Evolutionary conservation across 495 filamentous ascomycete genomes (phyloP), one percentile per base, ranked within the genome.

Genomic region (Staphylotrichum longicolle): DNA sequence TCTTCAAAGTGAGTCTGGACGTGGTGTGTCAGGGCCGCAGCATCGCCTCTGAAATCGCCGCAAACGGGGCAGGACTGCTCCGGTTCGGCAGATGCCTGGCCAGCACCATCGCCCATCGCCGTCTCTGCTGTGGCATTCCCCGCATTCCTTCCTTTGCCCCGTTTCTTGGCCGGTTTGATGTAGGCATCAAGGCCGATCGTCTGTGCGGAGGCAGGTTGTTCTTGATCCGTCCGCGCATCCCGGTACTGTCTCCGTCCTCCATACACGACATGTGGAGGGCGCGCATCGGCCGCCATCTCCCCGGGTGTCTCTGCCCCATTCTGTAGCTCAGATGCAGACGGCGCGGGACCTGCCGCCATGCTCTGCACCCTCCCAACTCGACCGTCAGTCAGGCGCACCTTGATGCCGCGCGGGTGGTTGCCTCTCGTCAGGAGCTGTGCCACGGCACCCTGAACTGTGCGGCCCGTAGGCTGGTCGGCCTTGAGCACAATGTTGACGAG

Each of bases 391-490:
- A 91, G 73, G 3, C 86, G 81, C 14, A 91, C 88, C 74, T 91
- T 91, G 74, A 91, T 87, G 52, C 88, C 88, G 37, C 85, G 77
- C n/a, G 86, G 84, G 63, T 91, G 88, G 57, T 90, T 80, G 11
- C 86, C 87, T 8, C 76, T 68, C n/a, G 88, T 91, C 27, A 91
- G 74, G 7, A 91, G 71, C 20, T 87, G 81, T 37, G 73, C 73
- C 4, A 91, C 82, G 0, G 74, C 71, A 9, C 88, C 88, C 49
- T 75, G 73, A 3, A 89, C 86, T 64, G 88, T 82, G 44, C 81
- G 81, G 10, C 88, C 88, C 2, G 87, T 90, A 0, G 78, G 80
- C 66, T 91, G 88, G 67, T 91, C 88, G 11, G 70, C 77, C 66
- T 91, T 91, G 34, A 89, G 78, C 3, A 90, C 75, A 32, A 91